These are phyloP conservation scores for Scenedesmus sp. DNA, from an alignment of 163 green algal species.

Conservation along the genomic window DNA sequence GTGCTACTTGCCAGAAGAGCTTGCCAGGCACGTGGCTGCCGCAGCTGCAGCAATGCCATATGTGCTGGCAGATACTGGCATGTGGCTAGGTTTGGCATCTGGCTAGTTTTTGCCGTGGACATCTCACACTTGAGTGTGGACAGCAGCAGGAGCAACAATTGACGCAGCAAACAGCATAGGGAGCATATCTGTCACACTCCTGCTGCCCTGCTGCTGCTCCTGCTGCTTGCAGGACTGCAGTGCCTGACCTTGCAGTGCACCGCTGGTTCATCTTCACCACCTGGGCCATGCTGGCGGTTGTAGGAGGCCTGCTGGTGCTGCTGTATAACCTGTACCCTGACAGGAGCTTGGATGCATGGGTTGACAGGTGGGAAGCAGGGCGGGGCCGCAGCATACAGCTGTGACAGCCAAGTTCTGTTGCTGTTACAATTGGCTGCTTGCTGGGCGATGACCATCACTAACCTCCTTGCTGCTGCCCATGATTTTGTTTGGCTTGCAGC, in stretches of 20 bases:
- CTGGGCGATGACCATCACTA: no score
- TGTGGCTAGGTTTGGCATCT: no score
- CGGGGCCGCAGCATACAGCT: no score
- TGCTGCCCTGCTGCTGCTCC: neutral
- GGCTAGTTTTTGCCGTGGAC: no score
- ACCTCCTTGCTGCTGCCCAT: neutral
- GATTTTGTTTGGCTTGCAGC: neutral
- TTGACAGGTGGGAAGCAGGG: conserved; percentile 25
- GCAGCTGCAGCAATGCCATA: neutral
- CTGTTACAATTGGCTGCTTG: neutral
- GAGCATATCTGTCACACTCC: neutral
- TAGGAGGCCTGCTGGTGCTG: conserved; percentile 41
- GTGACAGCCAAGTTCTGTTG: neutral
- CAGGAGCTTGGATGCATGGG: conserved; percentile 35
- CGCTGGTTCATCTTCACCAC: conserved; percentile 31
- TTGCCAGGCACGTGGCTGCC: conserved; percentile 8
- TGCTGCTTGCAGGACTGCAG: neutral
- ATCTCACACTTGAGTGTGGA: no score
- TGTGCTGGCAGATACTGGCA: neutral
- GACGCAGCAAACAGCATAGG: no score
- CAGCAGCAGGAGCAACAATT: no score
- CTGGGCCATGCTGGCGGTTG: conserved; percentile 32
- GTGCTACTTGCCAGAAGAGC: conserved; percentile 23
- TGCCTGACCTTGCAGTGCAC: conserved; percentile 7
- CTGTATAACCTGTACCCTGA: conserved; percentile 55